These are phyloP conservation scores for Saitozyma podzolica DNA, from an alignment of 768 basidiomycete species.

Conservation along the genomic window DNA sequence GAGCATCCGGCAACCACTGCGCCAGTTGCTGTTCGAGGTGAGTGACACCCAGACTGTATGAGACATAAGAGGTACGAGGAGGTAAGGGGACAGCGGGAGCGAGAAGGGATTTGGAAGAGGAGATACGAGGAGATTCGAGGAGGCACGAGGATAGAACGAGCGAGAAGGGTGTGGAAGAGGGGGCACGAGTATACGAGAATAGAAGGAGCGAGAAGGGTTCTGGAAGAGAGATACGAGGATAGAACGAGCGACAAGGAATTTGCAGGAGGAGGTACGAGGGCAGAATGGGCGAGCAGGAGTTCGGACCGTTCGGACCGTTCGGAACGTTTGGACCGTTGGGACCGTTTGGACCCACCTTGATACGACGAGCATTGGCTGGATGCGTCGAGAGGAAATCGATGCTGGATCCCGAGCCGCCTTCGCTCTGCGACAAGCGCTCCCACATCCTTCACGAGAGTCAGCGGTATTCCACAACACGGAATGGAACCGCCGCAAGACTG, in stretches of 20 bases:
- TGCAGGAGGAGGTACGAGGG: too few relatives aligned
- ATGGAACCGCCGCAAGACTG: too few relatives aligned
- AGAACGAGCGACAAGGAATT: too few relatives aligned
- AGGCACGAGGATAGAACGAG: too few relatives aligned
- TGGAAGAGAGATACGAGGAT: too few relatives aligned
- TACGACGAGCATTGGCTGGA: slow-evolving; percentile 70
- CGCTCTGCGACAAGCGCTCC: slow-evolving; percentile 63
- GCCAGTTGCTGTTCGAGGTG: slow-evolving; percentile 27
- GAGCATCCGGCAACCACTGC: slow-evolving; percentile 49
- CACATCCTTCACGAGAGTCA: slow-evolving; percentile 65
- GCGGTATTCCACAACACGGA: neutral
- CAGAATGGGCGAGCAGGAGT: too few relatives aligned
- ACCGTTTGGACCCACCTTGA: slow-evolving; percentile 60
- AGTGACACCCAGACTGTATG: neutral
- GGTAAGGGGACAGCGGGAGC: neutral
- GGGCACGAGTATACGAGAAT: too few relatives aligned
- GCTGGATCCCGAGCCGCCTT: slow-evolving; percentile 51
- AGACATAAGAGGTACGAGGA: neutral
- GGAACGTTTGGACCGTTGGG: slow-evolving; percentile 21
- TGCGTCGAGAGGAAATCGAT: slow-evolving; percentile 77
- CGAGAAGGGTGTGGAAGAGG: too few relatives aligned
- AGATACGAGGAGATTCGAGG: too few relatives aligned
- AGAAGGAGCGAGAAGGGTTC: neutral
- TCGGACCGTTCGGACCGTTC: neutral
- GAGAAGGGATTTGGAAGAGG: neutral